These are phyloP conservation scores for Capronia americana DNA, from an alignment of 2,329 filamentous ascomycete species.

Conservation along the genomic window DNA sequence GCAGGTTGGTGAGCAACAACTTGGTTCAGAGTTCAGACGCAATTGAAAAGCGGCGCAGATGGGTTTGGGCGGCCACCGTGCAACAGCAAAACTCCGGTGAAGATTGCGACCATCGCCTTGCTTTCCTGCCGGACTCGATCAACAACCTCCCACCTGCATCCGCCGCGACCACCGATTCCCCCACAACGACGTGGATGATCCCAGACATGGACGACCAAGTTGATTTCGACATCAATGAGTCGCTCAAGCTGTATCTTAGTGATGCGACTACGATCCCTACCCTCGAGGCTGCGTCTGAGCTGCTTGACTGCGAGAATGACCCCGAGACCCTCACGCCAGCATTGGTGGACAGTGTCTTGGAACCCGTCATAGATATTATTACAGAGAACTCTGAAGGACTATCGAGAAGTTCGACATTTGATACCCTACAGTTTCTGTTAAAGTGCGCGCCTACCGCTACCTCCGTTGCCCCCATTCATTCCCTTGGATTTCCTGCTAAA, in stretches of 20 bases:
- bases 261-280: constrained; percentile 84
- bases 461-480: constrained; percentile 1
- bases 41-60: background rate
- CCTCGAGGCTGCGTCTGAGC: constrained; percentile 79
- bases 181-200: background rate
- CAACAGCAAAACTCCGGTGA: background rate
- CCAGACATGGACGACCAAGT: constrained; percentile 66
- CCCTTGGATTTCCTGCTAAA: constrained; percentile 64
- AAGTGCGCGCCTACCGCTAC: constrained; percentile 74
- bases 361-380: constrained; percentile 90
- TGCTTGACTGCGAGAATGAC: constrained; percentile 92
- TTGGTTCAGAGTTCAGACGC: background rate
- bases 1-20: background rate
- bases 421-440: constrained; percentile 92
- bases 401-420: constrained; percentile 77
- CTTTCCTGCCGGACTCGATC: constrained; percentile 3
- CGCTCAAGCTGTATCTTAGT: constrained; percentile 95
- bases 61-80: background rate
- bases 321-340: constrained; percentile 79
- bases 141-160: constrained; percentile 3
- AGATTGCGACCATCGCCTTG: constrained; percentile 1
- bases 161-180: background rate
- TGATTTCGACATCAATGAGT: constrained; percentile 94
- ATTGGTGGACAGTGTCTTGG: constrained; percentile 82
- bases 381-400: constrained; percentile 92